Conservation (phyloP, 768 basidiomycete genomes). For the Rhizopogon roseolus region DNA sequence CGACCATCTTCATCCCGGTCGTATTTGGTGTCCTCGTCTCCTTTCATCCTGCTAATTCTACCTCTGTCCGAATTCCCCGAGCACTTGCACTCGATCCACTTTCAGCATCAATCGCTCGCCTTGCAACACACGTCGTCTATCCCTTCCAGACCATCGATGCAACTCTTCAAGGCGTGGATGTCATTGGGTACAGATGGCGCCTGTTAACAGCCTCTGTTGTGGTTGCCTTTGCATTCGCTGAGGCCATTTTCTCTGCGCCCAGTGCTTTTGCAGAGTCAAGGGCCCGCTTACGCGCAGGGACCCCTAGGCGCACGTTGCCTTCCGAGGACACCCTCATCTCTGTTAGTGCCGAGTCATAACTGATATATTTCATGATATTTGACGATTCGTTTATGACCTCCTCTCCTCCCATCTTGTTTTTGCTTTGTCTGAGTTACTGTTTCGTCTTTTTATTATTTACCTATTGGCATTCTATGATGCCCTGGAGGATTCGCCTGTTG, state of each 20-base stretch:
- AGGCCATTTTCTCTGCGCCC: constrained; percentile 52
- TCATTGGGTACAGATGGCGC: constrained; percentile 52
- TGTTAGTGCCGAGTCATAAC: not conserved
- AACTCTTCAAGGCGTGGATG: constrained; percentile 38
- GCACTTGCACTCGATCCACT: constrained; percentile 49
- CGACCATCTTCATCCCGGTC: constrained; percentile 54
- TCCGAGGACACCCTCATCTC: constrained; percentile 14
- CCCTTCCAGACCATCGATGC: constrained; percentile 32
- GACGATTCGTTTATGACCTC: not conserved
- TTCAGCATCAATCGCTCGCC: constrained; percentile 57
- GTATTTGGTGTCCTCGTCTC: constrained; percentile 57
- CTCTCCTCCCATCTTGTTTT: constrained; percentile 9
- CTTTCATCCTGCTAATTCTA: constrained; percentile 43
- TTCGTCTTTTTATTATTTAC: not conserved
- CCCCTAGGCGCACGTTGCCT: constrained; percentile 16
- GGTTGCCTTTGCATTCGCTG: constrained; percentile 65
- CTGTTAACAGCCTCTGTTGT: constrained; percentile 50
- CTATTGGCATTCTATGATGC: not conserved
- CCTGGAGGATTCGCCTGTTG: not conserved
- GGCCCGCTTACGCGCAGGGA: constrained; percentile 14
- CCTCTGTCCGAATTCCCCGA: constrained; percentile 17
- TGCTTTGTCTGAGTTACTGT: constrained; percentile 14
- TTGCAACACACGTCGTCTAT: constrained; percentile 58
- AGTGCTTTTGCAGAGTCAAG: constrained; percentile 28
- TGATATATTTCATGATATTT: not conserved